A percentile compares a stretch with the other conserved stretches of the same genome.
Evolutionary conservation across 164 flowering plant species (phyloP).

Genomic region (Protea cynaroides): DNA sequence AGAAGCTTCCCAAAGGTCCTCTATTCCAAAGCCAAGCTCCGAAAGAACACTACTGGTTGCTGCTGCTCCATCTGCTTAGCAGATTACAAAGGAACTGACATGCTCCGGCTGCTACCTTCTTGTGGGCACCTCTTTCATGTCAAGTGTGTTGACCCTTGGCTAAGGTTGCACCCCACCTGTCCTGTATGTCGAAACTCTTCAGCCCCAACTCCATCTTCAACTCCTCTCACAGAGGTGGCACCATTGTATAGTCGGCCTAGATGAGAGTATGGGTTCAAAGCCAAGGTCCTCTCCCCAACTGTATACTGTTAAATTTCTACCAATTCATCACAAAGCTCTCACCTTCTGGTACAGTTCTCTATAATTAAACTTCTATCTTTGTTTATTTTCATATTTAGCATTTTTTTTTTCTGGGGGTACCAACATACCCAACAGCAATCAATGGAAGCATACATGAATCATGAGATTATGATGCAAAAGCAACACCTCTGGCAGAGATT

Average conservation of each 20-base stretch:
- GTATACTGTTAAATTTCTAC: neutral
- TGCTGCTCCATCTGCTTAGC: constrained; percentile 81
- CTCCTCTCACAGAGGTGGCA: constrained; percentile 68
- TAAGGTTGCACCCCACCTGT: constrained; percentile 66
- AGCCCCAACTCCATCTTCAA: constrained; percentile 52
- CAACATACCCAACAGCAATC: too few species aligned
- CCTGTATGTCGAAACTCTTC: constrained; percentile 80
- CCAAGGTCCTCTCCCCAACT: neutral
- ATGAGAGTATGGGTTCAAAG: neutral
- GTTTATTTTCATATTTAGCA: neutral
- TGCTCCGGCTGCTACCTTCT: constrained; percentile 62
- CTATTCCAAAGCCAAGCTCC: constrained; percentile 47
- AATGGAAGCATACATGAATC: neutral
- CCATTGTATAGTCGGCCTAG: constrained; percentile 36
- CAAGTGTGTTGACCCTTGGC: constrained; percentile 76
- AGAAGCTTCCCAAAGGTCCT: constrained; percentile 56
- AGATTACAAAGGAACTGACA: constrained; percentile 56
- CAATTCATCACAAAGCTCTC: neutral
- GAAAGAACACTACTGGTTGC: constrained; percentile 30
- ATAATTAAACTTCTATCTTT: neutral
- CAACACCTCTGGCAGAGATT: too few species aligned
- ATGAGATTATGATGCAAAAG: neutral
- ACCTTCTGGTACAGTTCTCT: neutral
- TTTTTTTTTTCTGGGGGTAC: neutral
- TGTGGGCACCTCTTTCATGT: constrained; percentile 71